A percentile compares a stretch with the other conserved stretches of the same genome.
Conservation (phyloP, 1,139 yeast genomes). For the Wickerhamomyces sp. region DNA sequence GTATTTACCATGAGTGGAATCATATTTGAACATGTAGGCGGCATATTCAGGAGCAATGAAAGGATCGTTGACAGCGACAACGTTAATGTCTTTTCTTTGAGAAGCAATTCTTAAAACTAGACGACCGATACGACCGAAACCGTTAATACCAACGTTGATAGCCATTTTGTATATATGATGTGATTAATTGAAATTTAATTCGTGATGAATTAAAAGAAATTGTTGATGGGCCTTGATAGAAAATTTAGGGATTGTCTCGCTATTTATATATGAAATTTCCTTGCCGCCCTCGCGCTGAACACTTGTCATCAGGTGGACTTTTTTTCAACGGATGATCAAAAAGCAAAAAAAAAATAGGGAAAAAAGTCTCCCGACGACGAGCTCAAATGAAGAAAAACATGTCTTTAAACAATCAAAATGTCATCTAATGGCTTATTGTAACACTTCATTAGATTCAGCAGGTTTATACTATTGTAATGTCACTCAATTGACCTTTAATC, state of each 20-base stretch:
- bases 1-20: constrained; percentile 80
- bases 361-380: background rate
- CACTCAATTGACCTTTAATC: too few species aligned
- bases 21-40: constrained; percentile 85
- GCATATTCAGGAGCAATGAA: constrained; percentile 81
- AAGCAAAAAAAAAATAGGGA: background rate
- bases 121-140: constrained; percentile 89
- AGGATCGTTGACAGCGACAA: constrained; percentile 81
- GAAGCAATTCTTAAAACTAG: constrained; percentile 75
- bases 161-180: constrained; percentile 17
- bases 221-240: background rate
- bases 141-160: constrained; percentile 70
- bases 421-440: too few species aligned
- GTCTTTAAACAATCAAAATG: too few species aligned
- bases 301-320: background rate
- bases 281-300: background rate
- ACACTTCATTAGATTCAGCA: too few species aligned
- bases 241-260: background rate
- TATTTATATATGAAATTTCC: background rate
- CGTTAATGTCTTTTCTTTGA: constrained; percentile 55
- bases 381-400: background rate
- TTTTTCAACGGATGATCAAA: background rate
- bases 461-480: too few species aligned
- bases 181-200: background rate
- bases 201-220: background rate